Evolutionary conservation across 257 asterid species (phyloP), one percentile per base, ranked within the genome.

Genomic region (Scutellaria baicalensis): DNA sequence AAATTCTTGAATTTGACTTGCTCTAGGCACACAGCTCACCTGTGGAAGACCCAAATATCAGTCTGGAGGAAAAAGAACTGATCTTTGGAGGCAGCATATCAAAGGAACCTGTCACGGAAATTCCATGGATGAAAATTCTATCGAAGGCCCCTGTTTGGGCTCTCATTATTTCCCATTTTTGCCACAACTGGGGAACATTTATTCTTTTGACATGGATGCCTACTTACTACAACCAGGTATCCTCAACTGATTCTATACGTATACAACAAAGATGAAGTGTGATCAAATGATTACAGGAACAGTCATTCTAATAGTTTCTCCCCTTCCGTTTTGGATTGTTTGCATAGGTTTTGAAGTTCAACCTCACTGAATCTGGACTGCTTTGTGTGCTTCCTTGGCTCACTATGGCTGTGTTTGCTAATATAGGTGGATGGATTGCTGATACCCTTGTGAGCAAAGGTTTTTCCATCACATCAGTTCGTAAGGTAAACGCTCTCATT

Each of bases 121-220:
- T 94, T 75, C 99, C 99, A 51, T 91, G 99, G 99, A 89, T 80
- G 81, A 82, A 81, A 71, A 91, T 94, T 74, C 82, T 91, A 54
- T 83, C 97, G 4, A 93, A 91, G 80, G 90, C 87, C 59, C 91
- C 99, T 70, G 99, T 93, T 49, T 93, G 99, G 99, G 99, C 99
- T 83, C 96, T 93, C 82, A 93, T 93, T 55, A 75, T 89, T 82
- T 91, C 97, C 78, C 97, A 94, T 78, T 94, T 94, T 85, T 94
- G 99, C 75, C 99, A 91, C 75, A 94, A 94, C 62, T 94, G 99
- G 99, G 99, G 97, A 79, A 93, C 96, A 48, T 93, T 93, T 79
- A 91, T 93, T 83, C 96, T 91, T 35, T 82, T 94, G 75, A 94
- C 99, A 17, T 94, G 97, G 99, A 94, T 91, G 97, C 96, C 96